These are phyloP conservation scores for Cyberlindnera xishuangbannaensis DNA, from an alignment of 805 yeast species.

Conservation along the genomic window DNA sequence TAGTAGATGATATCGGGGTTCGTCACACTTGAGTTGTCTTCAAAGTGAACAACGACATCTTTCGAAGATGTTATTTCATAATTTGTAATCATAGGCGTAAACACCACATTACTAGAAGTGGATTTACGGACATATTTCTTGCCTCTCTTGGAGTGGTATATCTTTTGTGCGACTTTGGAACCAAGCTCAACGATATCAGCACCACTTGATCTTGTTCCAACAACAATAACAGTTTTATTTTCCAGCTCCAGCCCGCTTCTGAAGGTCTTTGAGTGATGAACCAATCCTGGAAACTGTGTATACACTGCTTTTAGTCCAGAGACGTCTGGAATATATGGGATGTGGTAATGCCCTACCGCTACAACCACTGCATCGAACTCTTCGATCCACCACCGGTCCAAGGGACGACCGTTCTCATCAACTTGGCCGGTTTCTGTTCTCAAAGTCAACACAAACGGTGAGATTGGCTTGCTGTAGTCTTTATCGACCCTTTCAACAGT, in stretches of 20 bases:
- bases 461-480: slow-evolving; percentile 10
- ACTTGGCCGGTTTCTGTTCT: slow-evolving; percentile 23
- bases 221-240: slow-evolving; percentile 39
- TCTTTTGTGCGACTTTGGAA: slow-evolving; percentile 5
- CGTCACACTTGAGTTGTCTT: slow-evolving; percentile 36
- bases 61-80: slow-evolving; percentile 28
- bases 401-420: slow-evolving; percentile 16
- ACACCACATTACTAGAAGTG: slow-evolving; percentile 27
- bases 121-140: slow-evolving; percentile 27
- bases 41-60: slow-evolving; percentile 31
- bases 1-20: slow-evolving; percentile 53
- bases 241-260: slow-evolving; percentile 17
- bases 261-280: slow-evolving; percentile 29
- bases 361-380: slow-evolving; percentile 38
- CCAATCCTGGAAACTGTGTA: slow-evolving; percentile 12
- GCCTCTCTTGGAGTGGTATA: slow-evolving; percentile 34
- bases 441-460: slow-evolving; percentile 28
- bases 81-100: slow-evolving; percentile 32
- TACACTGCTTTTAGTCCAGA: slow-evolving; percentile 36
- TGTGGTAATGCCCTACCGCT: slow-evolving; percentile 52
- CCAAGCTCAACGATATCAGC: slow-evolving; percentile 41
- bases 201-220: slow-evolving; percentile 69
- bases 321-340: slow-evolving; percentile 47
- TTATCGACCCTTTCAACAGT: slow-evolving; percentile 35
- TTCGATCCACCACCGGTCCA: slow-evolving; percentile 34